phyloP scores from a whole-genome alignment of 257 asterid genomes.

The Nicotiana benthamiana region DNA sequence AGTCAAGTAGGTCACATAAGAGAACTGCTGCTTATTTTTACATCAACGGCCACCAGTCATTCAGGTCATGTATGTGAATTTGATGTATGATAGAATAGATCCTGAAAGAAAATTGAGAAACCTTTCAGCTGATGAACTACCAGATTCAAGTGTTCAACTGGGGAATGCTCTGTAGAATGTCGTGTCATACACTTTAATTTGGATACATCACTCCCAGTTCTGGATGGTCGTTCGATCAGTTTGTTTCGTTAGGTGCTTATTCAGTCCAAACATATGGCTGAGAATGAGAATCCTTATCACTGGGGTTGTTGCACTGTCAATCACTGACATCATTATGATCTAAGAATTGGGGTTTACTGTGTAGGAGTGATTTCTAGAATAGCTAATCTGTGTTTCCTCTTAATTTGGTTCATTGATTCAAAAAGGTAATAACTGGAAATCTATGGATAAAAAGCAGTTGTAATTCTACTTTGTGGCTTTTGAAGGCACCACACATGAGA shows the following conservation, averaged over 20 bases:
- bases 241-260: neutral
- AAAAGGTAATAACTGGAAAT: neutral
- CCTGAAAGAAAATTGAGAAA: neutral
- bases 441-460: neutral
- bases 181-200: neutral
- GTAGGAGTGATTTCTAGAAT: neutral
- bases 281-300: slow-evolving; percentile 1
- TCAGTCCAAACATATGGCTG: neutral
- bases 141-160: neutral
- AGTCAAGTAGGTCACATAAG: neutral
- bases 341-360: neutral
- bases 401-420: neutral
- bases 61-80: neutral
- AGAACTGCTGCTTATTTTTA: neutral
- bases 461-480: neutral
- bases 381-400: neutral
- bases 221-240: neutral
- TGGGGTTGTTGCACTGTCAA: neutral
- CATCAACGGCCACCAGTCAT: neutral
- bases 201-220: neutral
- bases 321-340: neutral
- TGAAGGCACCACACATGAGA: neutral
- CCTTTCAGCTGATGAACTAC: neutral
- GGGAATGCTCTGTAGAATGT: neutral
- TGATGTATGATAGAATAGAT: neutral